phyloP scores from a whole-genome alignment of 768 basidiomycete genomes.

The Lepiota venenata region DNA sequence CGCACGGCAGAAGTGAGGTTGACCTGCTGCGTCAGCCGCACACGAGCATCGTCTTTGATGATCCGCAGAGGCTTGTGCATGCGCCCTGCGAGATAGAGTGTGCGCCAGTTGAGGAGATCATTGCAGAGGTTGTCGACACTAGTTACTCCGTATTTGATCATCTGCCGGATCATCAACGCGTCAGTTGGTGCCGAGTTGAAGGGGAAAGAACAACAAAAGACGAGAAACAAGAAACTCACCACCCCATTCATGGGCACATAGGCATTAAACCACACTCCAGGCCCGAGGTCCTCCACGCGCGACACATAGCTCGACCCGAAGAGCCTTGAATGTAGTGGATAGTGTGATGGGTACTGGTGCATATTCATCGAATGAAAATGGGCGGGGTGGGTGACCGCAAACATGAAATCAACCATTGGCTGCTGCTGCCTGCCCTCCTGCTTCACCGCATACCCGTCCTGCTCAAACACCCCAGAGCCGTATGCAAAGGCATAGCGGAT shows the following conservation, averaged over 20 bases:
- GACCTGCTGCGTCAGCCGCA: slow-evolving; percentile 88
- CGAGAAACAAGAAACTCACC: slow-evolving; percentile 58
- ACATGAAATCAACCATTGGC: slow-evolving; percentile 96
- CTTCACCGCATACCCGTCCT: slow-evolving; percentile 65
- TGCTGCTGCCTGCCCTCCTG: slow-evolving; percentile 22
- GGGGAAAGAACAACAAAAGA: too few species aligned
- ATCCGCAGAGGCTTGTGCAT: slow-evolving; percentile 98
- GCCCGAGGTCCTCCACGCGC: slow-evolving; percentile 66
- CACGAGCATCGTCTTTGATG: slow-evolving; percentile 89
- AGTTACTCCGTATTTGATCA: slow-evolving; percentile 95
- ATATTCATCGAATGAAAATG: slow-evolving; percentile 98
- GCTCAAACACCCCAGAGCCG: slow-evolving; percentile 93
- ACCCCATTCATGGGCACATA: slow-evolving; percentile 81
- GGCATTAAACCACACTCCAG: slow-evolving; percentile 96
- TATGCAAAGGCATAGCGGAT: slow-evolving; percentile 98
- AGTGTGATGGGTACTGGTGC: slow-evolving; percentile 88
- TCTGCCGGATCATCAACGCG: slow-evolving; percentile 39
- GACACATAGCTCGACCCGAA: slow-evolving; percentile 84
- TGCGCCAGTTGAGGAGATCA: slow-evolving; percentile 90
- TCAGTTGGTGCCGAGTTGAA: neutral
- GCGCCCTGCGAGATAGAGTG: slow-evolving; percentile 90
- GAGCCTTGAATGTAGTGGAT: slow-evolving; percentile 82
- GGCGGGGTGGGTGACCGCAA: slow-evolving; percentile 89
- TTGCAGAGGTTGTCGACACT: slow-evolving; percentile 86
- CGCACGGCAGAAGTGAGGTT: slow-evolving; percentile 91